Evolutionary conservation across 139 green algal genomes (phyloP), one percentile per base, ranked within the genome.

Genomic region (Chlamydomonas applanata): DNA sequence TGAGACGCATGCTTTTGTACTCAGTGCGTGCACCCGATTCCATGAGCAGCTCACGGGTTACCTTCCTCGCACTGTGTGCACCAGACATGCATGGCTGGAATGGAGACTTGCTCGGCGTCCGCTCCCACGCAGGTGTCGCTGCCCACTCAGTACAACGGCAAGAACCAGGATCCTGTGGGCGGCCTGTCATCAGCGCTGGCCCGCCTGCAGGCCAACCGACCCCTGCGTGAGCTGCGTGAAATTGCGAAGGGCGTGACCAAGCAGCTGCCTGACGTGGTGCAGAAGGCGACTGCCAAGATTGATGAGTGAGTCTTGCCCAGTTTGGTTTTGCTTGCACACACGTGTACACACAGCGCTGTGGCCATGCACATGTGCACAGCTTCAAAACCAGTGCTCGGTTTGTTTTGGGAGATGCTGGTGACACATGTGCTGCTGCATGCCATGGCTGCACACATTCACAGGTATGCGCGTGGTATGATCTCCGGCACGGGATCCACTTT

Each of bases 401-500:
- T n/a, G n/a, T n/a, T n/a, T n/a, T n/a, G n/a, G n/a, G n/a, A n/a
- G n/a, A n/a, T n/a, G n/a, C n/a, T n/a, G n/a, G n/a, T n/a, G n/a
- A n/a, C n/a, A n/a, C n/a, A n/a, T n/a, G 17, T n/a, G 17, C 49
- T 17, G 16, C 16, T 57, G 49, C 49, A 57, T 57, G 17, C n/a
- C n/a, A n/a, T n/a, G n/a, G n/a, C n/a, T n/a, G n/a, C n/a, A n/a
- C n/a, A n/a, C 35, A 9, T 3, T 33, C 5, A 3, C 63, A 79
- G 73, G 73, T 99, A 99, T 78, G 96, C 96, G 20, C 92, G 96
- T 44, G 96, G 96, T 56, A 98, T 99, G 94, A 98, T 99, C 75
- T 91, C 78, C 65, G 96, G 96, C 63, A 92, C 84, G 27, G 92
- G 93, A 25, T 93, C 86, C 16, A 99, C 95, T 0, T 81, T 99